Evolutionary conservation across 75 land plant species (phyloP), one percentile per base, ranked within the genome.

Genomic region (Picea glauca): DNA sequence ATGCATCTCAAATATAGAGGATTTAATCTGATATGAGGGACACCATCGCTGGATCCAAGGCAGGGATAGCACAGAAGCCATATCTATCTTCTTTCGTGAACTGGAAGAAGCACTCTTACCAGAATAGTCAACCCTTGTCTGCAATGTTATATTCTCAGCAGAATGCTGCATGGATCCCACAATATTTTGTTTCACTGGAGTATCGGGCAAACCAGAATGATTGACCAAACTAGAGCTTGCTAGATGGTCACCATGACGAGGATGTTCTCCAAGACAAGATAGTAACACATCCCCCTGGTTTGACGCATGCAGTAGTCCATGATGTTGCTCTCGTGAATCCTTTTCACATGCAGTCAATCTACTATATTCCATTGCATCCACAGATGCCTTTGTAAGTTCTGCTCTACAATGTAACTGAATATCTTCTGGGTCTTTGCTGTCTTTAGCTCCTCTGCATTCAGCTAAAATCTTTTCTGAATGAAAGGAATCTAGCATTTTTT

Each of bases 31-130:
- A 31, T 17, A 57, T 4, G 76, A 57, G 18, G 58, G 76, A 20
- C 59, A 50, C 76, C 76, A 74, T 17, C 30, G 76, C 56, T 15
- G 60, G 15, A 74, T 74, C 76, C 76, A 74, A 30, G 76, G 76
- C 50, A 40, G 76, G 14, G 76, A 54, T 57, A 74, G 58, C 30
- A 74, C 23, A 17, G 76, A 74, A 50, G 59, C 76, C 17, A 57
- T 1, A 57, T 74, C 76, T 26, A 57, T 56, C 35, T 74, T 74
- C 59, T 18, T 57, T 57, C 57, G 73, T 70, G 12, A 70, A 20
- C 73, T 70, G 6, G 73, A 43, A n/a, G 54, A 70, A 70, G 21
- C 23, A 70, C 21, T 46, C 23, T 40, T 66, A 33, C 40, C 40
- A 66, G 70, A 33, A 13, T 15, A 15, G 5, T 33, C 32, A 66